Base-by-base conservation (phyloP, 306 rosid genomes). In the Trifolium fragiferum region DNA sequence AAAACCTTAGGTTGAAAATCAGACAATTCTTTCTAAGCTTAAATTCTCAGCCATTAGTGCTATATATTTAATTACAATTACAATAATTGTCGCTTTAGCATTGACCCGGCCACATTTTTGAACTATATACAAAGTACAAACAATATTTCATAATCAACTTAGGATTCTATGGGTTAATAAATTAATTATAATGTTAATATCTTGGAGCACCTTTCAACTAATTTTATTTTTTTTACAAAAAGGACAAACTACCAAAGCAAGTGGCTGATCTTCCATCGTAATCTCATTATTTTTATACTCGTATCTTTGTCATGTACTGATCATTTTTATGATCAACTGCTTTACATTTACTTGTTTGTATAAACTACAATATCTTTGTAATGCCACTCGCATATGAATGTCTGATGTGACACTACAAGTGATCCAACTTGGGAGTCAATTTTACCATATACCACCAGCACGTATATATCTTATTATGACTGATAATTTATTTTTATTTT, bases 371-470 rank as follows among this genome's bases (percentile, higher is more conserved):
- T 81, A 74, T 78, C 73, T 64, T 40, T 50, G 58, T 72, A 59
- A 65, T 57, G 18, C 76, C 57, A 66, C 57, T 47, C 33, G 62
- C 72, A 4, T 54, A 54, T 50, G 20, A 63, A 54, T 50, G n/a
- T 47, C 40, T 81, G 88, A 84, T 75, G 81, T 76, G 88, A 84
- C 88, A 23, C 49, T 57, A 78, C 68, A 61, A 74, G 33, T 33
- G 78, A 54, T 61, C 72, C 79, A 61, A 70, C 78, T 54, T 64
- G 76, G 18, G 57, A 51, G 7, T 43, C 71, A 49, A 75, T 40
- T 46, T 46, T 51, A 50, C 63, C 44, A 16, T 38, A 25, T 70
- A 25, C 30, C 20, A 19, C 67, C 40, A 76, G 71, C 74, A 41
- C n/a, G n/a, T n/a, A n/a, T n/a, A n/a, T n/a, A n/a, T n/a, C n/a